These are phyloP conservation scores for Eucalyptus marginata DNA, from an alignment of 345 rosid species.

Conservation along the genomic window DNA sequence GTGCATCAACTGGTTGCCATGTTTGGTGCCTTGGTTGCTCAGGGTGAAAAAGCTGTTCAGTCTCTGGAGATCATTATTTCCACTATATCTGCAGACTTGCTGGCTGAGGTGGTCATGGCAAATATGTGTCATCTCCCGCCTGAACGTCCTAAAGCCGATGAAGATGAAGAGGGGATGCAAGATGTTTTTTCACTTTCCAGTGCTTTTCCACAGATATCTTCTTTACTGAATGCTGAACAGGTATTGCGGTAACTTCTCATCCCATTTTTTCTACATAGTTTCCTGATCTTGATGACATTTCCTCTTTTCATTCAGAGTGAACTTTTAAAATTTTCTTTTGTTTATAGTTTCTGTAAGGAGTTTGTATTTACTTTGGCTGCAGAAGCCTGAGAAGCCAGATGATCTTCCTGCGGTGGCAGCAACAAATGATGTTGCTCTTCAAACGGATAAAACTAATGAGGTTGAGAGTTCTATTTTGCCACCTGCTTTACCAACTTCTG, in stretches of 20 bases:
- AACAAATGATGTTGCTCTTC: slow-evolving; percentile 6
- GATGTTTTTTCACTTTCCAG: slow-evolving; percentile 69
- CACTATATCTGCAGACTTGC: slow-evolving; percentile 85
- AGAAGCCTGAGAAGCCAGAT: slow-evolving; percentile 34
- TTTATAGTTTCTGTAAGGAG: background rate
- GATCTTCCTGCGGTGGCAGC: slow-evolving; percentile 11
- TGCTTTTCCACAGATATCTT: slow-evolving; percentile 66
- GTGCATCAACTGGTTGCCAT: slow-evolving; percentile 88
- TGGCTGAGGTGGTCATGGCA: slow-evolving; percentile 94
- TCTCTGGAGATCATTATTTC: slow-evolving; percentile 88
- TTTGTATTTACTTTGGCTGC: background rate
- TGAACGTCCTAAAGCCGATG: slow-evolving; percentile 31
- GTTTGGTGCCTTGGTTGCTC: slow-evolving; percentile 95
- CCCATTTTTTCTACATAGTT: background rate
- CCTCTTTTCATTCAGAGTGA: background rate
- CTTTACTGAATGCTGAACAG: slow-evolving; percentile 21
- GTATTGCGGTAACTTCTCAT: background rate
- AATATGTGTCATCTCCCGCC: slow-evolving; percentile 75
- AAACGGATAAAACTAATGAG: slow-evolving; percentile 16
- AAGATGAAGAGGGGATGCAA: slow-evolving; percentile 37
- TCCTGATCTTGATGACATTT: background rate
- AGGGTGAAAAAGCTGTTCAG: slow-evolving; percentile 87
- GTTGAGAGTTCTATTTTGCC: slow-evolving; percentile 31
- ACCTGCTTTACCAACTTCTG: slow-evolving; percentile 29
- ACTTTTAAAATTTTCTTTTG: background rate